Evolutionary conservation across 2,329 filamentous ascomycete species (phyloP), one percentile per base, ranked within the genome.

Genomic region (Rhynchosporium secalis): DNA sequence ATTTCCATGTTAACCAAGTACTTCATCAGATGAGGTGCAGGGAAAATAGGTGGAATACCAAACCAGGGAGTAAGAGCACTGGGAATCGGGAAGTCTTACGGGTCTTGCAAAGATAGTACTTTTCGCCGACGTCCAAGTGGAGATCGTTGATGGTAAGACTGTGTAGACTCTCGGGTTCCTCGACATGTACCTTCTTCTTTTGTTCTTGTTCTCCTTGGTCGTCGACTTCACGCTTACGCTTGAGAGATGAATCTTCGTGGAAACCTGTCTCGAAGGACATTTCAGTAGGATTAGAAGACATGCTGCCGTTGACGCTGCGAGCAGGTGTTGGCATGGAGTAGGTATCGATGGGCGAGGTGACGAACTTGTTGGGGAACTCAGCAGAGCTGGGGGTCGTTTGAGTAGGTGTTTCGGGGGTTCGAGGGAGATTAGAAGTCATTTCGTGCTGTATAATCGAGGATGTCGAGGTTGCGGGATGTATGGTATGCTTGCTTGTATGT

Each of bases 321-420:
- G 84, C 83, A 31, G 84, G 84, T 46, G 86, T 88, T 43, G 85
- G 85, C 65, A 88, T 76, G 51, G 83, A 73, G 48, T 70, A 68
- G 9, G 66, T 65, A 29, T 63, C 66, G 51, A 62, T 77, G 73
- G 82, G 81, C 61, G 82, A 83, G 68, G 79, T 79, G 69, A 78
- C 79, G 73, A 79, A 78, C 77, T 80, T 83, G 63, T 61, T 62
- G 41, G 67, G 62, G n/a, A 66, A 62, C 51, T 72, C 68, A 77
- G 78, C 70, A 76, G 77, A 68, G 76, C 83, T 82, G 73, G 78
- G 81, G 68, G 79, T 82, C 70, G 78, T 81, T 74, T 86, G 83
- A 73, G 83, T 86, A 73, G 85, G 85, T 75, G 85, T 88, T 79
- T 87, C 85, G 74, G 86, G 86, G 70, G 85, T 88, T 72, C 84